A percentile compares a stretch with the other conserved stretches of the same genome.
phyloP scores from a whole-genome alignment of 1,284 basidiomycete genomes.

The Abortiporus biennis region DNA sequence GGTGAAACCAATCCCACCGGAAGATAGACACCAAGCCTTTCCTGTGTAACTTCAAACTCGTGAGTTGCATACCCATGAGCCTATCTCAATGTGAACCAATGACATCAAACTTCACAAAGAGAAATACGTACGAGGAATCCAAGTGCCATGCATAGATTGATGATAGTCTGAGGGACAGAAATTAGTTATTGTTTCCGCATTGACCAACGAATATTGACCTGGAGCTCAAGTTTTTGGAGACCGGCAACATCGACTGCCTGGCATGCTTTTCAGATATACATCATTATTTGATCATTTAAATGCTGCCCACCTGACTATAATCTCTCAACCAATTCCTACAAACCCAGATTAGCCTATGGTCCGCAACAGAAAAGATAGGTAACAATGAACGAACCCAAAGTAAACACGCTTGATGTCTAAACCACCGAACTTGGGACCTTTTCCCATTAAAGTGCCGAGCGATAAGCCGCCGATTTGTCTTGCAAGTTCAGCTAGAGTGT shows the following conservation, averaged over 20 bases:
- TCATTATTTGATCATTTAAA: neutral
- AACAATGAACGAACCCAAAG: conserved; percentile 51
- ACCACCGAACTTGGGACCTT: conserved; percentile 64
- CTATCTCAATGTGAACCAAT: conserved; percentile 25
- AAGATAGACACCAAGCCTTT: conserved; percentile 84
- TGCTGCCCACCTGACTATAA: conserved; percentile 56
- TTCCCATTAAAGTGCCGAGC: conserved; percentile 51
- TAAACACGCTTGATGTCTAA: conserved; percentile 74
- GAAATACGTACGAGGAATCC: conserved; percentile 60
- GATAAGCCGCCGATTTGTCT: conserved; percentile 54
- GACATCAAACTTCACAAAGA: conserved; percentile 6
- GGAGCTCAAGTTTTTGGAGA: conserved; percentile 67
- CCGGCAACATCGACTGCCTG: conserved; percentile 83
- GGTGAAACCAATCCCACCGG: conserved; percentile 41
- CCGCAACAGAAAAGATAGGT: conserved; percentile 3
- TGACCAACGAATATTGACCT: conserved; percentile 43
- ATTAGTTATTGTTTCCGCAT: too few relatives aligned
- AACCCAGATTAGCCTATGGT: neutral
- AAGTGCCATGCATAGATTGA: conserved; percentile 87
- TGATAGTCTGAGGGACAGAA: conserved; percentile 56
- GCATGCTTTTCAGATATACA: conserved; percentile 9
- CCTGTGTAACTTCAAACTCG: conserved; percentile 88
- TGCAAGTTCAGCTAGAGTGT: conserved; percentile 61
- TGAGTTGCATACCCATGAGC: conserved; percentile 81
- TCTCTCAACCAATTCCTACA: conserved; percentile 75